Evolutionary conservation across 2,329 filamentous ascomycete species (phyloP).

Genomic region (Neospermospora avenae): DNA sequence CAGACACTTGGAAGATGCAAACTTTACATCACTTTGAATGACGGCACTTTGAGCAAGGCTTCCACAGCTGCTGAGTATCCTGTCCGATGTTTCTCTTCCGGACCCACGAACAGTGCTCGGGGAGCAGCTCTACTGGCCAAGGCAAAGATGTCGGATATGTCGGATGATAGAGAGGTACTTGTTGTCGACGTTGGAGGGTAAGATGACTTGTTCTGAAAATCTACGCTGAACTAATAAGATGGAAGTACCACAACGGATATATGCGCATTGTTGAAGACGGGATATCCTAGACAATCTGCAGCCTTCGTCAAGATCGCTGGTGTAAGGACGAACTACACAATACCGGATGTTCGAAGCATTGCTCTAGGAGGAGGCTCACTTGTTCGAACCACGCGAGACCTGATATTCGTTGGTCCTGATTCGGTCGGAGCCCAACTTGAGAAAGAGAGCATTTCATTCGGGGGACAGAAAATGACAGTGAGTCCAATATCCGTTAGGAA

Average conservation of each 20-base stretch:
- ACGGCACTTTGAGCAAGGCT: conserved; percentile 57
- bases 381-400: conserved; percentile 40
- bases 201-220: background rate
- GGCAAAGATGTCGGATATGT: conserved; percentile 11
- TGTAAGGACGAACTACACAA: conserved; percentile 56
- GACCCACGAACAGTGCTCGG: conserved; percentile 61
- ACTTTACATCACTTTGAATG: conserved; percentile 59
- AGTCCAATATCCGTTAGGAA: conserved; percentile 41
- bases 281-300: conserved; percentile 57
- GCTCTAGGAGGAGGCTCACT: conserved; percentile 54
- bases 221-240: conserved; percentile 8
- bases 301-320: conserved; percentile 56
- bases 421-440: conserved; percentile 52
- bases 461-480: conserved; percentile 50
- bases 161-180: conserved; percentile 35
- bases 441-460: conserved; percentile 49
- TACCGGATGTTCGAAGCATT: conserved; percentile 54
- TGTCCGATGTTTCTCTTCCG: conserved; percentile 59
- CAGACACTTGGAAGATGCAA: conserved; percentile 45
- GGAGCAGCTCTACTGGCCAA: conserved; percentile 56
- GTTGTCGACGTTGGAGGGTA: conserved; percentile 53
- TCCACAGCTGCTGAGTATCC: conserved; percentile 52
- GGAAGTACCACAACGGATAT: conserved; percentile 56
- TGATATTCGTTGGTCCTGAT: conserved; percentile 53
- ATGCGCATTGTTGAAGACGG: conserved; percentile 53